phyloP scores from a whole-genome alignment of 1,139 yeast genomes.

The Scheffersomyces illinoinensis region DNA sequence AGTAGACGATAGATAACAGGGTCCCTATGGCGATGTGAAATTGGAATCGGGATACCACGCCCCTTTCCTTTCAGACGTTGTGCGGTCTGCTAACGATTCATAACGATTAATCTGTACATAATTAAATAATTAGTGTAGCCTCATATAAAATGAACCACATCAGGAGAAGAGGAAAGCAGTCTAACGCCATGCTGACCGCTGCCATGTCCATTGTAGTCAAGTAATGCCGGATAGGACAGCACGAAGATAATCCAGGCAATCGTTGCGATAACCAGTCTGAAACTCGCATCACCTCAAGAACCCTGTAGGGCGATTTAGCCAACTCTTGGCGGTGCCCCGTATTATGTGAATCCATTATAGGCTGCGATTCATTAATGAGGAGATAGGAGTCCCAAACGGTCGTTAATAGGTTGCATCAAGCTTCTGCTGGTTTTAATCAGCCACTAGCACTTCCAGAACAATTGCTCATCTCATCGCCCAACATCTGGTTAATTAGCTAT shows the following conservation, averaged over 20 bases:
- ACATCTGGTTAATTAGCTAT: neutral
- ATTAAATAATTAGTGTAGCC: neutral
- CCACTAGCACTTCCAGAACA: neutral
- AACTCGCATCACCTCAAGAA: neutral
- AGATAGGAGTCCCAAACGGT: no score
- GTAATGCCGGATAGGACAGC: neutral
- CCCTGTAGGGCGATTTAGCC: neutral
- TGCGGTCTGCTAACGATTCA: neutral
- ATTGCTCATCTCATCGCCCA: neutral
- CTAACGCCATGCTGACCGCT: neutral
- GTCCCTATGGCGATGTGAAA: neutral
- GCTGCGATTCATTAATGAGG: neutral
- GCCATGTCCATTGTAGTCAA: neutral
- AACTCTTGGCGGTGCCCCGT: neutral
- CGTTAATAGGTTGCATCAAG: neutral
- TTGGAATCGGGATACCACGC: neutral
- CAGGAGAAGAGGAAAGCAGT: neutral
- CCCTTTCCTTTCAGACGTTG: neutral
- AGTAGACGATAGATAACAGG: neutral
- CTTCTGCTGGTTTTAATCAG: neutral
- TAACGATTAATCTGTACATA: neutral
- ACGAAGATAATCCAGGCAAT: neutral
- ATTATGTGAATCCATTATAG: neutral
- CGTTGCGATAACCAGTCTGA: neutral
- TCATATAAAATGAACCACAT: neutral